Evolutionary conservation across 495 filamentous ascomycete genomes (phyloP).

Genomic region (Aspergillus bertholletiae): DNA sequence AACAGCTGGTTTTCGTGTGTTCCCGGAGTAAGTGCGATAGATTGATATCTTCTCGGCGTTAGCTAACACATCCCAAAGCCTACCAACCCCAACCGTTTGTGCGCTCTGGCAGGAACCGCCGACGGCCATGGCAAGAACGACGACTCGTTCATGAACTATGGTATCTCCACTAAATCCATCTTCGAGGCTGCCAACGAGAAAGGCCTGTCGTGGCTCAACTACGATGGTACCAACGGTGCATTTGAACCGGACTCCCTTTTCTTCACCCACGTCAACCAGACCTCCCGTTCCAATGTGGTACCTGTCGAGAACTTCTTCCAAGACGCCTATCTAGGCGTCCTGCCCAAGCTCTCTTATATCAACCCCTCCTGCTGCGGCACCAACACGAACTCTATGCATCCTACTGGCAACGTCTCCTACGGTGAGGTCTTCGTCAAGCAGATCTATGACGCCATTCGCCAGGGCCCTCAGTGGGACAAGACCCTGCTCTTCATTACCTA

Average conservation of each 20-base stretch:
- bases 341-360: constrained; percentile 46
- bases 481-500: constrained; percentile 49
- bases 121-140: constrained; percentile 48
- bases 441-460: constrained; percentile 47
- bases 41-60: background rate
- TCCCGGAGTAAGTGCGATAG: constrained; percentile 37
- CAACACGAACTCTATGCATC: constrained; percentile 47
- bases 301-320: constrained; percentile 34
- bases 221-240: constrained; percentile 41
- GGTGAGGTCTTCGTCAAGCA: constrained; percentile 48
- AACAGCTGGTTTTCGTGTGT: constrained; percentile 50
- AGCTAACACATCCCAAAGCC: constrained; percentile 25
- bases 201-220: constrained; percentile 47
- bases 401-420: constrained; percentile 38
- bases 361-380: constrained; percentile 50
- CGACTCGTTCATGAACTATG: constrained; percentile 30
- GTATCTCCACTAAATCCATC: constrained; percentile 39
- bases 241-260: constrained; percentile 30
- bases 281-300: constrained; percentile 19
- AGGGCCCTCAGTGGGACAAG: constrained; percentile 41
- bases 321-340: constrained; percentile 34
- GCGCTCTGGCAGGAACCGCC: constrained; percentile 44
- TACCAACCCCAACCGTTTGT: constrained; percentile 47
- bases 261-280: constrained; percentile 29
- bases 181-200: constrained; percentile 47